Evolutionary conservation across 148 eudicot species (phyloP), one percentile per base, ranked within the genome.

Genomic region (Vaccinium vitisidaea): DNA sequence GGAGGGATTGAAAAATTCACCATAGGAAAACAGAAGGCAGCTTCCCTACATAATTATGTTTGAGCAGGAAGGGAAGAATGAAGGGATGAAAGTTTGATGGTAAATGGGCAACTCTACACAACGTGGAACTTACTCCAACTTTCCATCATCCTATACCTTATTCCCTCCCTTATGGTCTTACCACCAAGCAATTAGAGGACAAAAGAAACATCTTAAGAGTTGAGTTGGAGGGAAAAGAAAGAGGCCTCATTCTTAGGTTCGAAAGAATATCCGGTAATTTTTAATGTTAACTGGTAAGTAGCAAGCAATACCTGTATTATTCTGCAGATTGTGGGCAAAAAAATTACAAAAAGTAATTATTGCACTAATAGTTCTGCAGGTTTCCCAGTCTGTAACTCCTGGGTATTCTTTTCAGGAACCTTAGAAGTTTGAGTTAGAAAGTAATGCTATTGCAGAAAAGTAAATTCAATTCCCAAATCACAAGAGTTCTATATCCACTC

Each of bases 171-270:
- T 50, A 50, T 3, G 32, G 36, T 77, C 58, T 52, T 25, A 23
- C 18, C 61, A 50, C 80, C 43, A 11, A 52, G 39, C 43, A 77
- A 77, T 59, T 39, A 74, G 11, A 39, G 49, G 9, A 77, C 55
- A n/a, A 50, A 76, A 77, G 39, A 77, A 56, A 30, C 67, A 23
- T n/a, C 69, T 81, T 63, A 65, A 13, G 75, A 82, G 6, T 18
- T 23, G 46, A 74, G 3, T 82, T 55, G 48, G 82, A 10, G 32
- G 49, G 3, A 32, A 16, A 43, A 79, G 48, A 30, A 77, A 56
- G 82, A 55, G 50, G 25, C 63, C 2, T 53, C 65, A 5, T 16
- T 15, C 25, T 79, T 79, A 25, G 61, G 43, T 16, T 55, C 11
- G 18, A 55, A 56, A 23, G 73, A 67, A 25, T 67, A 25, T 12